phyloP scores from a whole-genome alignment of 192 early-diverging fungal species.

The Dissophora globulifera region DNA sequence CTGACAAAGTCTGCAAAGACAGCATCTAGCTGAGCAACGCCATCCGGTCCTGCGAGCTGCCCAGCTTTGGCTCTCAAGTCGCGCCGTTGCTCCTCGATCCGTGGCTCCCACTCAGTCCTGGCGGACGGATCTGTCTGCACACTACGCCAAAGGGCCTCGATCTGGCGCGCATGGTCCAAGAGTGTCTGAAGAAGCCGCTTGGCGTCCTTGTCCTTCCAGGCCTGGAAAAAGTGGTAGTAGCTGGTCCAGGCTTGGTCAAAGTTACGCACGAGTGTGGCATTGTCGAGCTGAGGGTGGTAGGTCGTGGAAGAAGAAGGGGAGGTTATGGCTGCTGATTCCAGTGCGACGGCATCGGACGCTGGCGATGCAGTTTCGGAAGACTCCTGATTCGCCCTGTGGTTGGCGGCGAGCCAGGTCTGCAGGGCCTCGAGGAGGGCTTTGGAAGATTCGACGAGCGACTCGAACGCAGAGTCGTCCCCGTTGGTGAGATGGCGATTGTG shows the following conservation, averaged over 20 bases:
- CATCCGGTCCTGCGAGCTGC: conserved; percentile 34
- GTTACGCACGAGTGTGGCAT: not conserved
- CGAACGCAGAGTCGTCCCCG: conserved; percentile 14
- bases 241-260: conserved; percentile 67
- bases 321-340: no score
- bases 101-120: conserved; percentile 63
- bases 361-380: not conserved
- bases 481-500: not conserved
- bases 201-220: conserved; percentile 77
- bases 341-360: no score
- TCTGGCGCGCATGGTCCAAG: conserved; percentile 73
- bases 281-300: not conserved
- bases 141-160: conserved; percentile 71
- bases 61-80: conserved; percentile 42
- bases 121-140: conserved; percentile 65
- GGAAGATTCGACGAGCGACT: conserved; percentile 27
- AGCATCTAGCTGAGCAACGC: conserved; percentile 10
- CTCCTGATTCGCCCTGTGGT: not conserved
- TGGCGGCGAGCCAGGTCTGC: conserved; percentile 25
- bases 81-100: conserved; percentile 70
- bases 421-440: conserved; percentile 30
- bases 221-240: conserved; percentile 73
- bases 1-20: conserved; percentile 30
- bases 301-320: not conserved
- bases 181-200: conserved; percentile 69